Evolutionary conservation across 2,329 filamentous ascomycete species (phyloP).

Genomic region (Diaporthe citriasiana): DNA sequence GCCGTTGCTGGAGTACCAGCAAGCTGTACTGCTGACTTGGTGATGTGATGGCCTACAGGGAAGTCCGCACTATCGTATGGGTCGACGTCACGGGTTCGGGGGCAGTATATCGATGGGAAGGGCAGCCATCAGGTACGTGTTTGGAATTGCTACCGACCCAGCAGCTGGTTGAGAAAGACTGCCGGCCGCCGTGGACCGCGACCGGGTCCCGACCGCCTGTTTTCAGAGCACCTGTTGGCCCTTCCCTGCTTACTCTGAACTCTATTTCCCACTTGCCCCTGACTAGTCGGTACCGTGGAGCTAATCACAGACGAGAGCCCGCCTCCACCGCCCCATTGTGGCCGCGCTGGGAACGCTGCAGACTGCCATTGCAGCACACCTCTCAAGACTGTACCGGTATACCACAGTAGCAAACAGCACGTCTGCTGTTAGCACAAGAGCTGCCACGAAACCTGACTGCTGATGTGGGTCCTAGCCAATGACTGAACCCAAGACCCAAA

Average conservation of each 20-base stretch:
- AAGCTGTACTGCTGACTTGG: not conserved
- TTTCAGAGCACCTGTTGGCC: not conserved
- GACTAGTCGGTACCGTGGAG: conserved; percentile 4
- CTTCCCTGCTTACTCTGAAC: conserved; percentile 18
- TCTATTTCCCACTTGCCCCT: conserved; percentile 29
- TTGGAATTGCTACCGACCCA: not conserved
- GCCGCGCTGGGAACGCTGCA: conserved; percentile 2
- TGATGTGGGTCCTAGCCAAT: not conserved
- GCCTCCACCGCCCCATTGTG: conserved; percentile 2
- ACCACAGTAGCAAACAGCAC: not conserved
- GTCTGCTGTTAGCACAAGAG: conserved; percentile 1
- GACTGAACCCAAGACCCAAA: not conserved
- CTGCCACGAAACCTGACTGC: not conserved
- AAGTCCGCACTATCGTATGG: not conserved
- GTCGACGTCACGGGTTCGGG: not conserved
- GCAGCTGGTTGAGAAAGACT: conserved; percentile 4
- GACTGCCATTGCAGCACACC: conserved; percentile 1
- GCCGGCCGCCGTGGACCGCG: not conserved
- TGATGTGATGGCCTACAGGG: not conserved
- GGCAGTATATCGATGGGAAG: conserved; percentile 5
- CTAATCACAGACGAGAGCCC: conserved; percentile 1
- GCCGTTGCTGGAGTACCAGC: not conserved
- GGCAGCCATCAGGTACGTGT: not conserved
- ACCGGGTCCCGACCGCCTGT: conserved; percentile 16
- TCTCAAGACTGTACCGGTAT: not conserved